phyloP scores from a whole-genome alignment of 495 filamentous ascomycete genomes.

The Neurospora sp. region DNA sequence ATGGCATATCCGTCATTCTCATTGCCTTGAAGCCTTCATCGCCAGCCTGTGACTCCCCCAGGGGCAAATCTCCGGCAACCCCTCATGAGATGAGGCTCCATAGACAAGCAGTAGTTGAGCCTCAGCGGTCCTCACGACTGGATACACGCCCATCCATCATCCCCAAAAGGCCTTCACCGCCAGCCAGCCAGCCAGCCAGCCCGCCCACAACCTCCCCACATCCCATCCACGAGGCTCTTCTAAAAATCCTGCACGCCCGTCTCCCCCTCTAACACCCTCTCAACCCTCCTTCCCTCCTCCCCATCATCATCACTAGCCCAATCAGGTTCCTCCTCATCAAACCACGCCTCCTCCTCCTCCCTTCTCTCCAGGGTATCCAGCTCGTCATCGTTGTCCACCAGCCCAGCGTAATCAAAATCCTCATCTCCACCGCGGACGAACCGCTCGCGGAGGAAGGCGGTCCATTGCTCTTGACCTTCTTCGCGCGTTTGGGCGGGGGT shows the following conservation, averaged over 20 bases:
- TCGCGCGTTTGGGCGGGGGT: conserved; percentile 49
- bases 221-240: conserved; percentile 3
- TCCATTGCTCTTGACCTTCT: conserved; percentile 58
- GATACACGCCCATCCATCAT: neutral
- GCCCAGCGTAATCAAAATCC: conserved; percentile 60
- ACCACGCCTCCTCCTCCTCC: conserved; percentile 56
- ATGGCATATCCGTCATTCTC: no score
- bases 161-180: neutral
- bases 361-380: conserved; percentile 55
- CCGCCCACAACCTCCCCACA: neutral
- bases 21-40: neutral
- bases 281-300: conserved; percentile 20
- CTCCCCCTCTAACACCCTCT: conserved; percentile 45
- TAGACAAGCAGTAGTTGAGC: neutral
- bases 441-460: conserved; percentile 53
- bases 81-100: no score
- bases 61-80: neutral
- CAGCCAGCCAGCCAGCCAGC: neutral
- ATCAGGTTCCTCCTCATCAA: conserved; percentile 63
- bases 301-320: conserved; percentile 44
- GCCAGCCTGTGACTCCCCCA: neutral
- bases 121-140: neutral
- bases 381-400: conserved; percentile 59
- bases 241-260: conserved; percentile 78
- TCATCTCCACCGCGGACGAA: conserved; percentile 62